phyloP scores from a whole-genome alignment of 2,329 filamentous ascomycete species.

The Pseudonectria buxi region DNA sequence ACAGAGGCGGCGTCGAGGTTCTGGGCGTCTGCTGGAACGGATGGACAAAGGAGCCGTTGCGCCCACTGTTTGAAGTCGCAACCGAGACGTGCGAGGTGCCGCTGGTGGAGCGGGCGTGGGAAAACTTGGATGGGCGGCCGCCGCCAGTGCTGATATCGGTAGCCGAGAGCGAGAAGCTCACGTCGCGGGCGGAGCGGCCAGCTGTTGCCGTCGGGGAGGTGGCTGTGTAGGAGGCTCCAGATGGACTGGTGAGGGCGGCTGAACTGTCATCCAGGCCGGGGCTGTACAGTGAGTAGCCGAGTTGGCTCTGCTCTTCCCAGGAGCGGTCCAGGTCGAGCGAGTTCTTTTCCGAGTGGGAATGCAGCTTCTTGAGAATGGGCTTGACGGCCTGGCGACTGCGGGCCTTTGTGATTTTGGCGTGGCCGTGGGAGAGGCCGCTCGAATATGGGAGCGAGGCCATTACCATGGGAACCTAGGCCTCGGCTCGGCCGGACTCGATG shows the following conservation, averaged over 20 bases:
- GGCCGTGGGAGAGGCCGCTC: constrained; percentile 13
- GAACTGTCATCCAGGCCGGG: constrained; percentile 20
- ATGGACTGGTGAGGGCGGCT: constrained; percentile 11
- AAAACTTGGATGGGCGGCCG: constrained; percentile 34
- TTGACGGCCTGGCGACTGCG: constrained; percentile 46
- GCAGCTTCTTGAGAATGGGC: constrained; percentile 55
- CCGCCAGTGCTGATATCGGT: constrained; percentile 25
- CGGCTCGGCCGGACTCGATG: constrained; percentile 1
- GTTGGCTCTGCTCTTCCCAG: constrained; percentile 47
- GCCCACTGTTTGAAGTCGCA: constrained; percentile 46
- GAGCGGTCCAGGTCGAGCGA: constrained; percentile 56
- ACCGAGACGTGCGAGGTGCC: constrained; percentile 51
- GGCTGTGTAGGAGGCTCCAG: constrained; percentile 9
- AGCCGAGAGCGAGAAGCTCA: constrained; percentile 39
- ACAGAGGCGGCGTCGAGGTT: constrained; percentile 52
- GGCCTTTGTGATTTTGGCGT: constrained; percentile 35
- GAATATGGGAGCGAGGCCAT: constrained; percentile 19
- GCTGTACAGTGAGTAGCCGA: constrained; percentile 23
- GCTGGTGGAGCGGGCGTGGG: constrained; percentile 53
- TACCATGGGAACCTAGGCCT: constrained; percentile 7
- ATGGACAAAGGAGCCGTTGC: constrained; percentile 50
- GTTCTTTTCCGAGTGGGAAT: constrained; percentile 50
- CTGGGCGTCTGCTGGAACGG: constrained; percentile 59
- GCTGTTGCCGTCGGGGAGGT: constrained; percentile 14
- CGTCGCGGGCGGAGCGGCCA: constrained; percentile 29